Evolutionary conservation across 257 asterid species (phyloP), one percentile per base, ranked within the genome.

Genomic region (Solanum sparsipilum): DNA sequence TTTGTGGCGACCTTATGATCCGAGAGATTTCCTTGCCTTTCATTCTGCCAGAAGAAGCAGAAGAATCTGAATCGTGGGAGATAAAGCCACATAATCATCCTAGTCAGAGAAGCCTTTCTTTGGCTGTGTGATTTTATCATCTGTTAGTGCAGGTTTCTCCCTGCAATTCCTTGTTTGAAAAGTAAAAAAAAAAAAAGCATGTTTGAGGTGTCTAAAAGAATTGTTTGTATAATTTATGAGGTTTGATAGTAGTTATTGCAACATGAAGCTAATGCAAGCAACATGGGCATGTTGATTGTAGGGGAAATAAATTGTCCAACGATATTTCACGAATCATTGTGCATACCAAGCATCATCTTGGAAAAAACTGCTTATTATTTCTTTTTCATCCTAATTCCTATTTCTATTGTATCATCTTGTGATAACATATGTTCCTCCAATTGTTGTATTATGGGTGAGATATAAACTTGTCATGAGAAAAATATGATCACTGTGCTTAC

Each of bases 1-100:
- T 90, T 86, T 96, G 99, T 89, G 98, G 99, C 15, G 98, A 95
- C 60, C 91, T 97, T 75, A 96, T 97, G 98, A 97, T 97, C 89
- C 96, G 90, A 35, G 98, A 97, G 90, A 93, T 96, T 83, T 96
- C 99, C 23, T 82, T 92, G 91, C 98, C 96, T 73, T 97, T 96
- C 90, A 89, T 95, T 90, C 94, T 75, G 83, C 91, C 95, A 5
- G 95, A 90, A 70, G 96, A 93, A 90, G 87, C 88, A 23, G 95
- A 93, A 31, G 98, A 93, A 90, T 90, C 91, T 23, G 93, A 90
- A 74, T 93, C 98, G 4, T 97, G 99, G 99, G 99, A 96, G 91
- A 95, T 97, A 88, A 89, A 88, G 75, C 94, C 94, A 44, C 94
- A 91, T 32, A 94, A 91, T 89, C 89, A 89, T 56, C 95, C 93